phyloP scores from a whole-genome alignment of 129 eudicot species.

The Chrysanthemum lavandulifolium region DNA sequence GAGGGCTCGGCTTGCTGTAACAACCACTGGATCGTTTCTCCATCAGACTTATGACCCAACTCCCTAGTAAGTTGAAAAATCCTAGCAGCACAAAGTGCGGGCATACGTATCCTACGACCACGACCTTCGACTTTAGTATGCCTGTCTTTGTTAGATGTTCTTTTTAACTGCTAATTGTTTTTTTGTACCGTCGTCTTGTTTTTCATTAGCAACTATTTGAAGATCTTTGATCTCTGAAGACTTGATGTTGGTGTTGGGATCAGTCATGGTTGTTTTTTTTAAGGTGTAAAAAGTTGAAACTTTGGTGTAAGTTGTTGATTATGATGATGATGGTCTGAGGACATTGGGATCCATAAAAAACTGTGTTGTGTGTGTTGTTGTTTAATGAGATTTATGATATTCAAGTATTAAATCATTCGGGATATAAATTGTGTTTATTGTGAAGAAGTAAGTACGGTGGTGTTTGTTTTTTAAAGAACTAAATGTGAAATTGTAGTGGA shows the following conservation, averaged over 20 bases:
- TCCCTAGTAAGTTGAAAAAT: slow-evolving; percentile 79
- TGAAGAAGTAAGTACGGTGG: no score
- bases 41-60: slow-evolving; percentile 87
- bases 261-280: slow-evolving; percentile 37
- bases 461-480: no score
- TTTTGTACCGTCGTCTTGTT: slow-evolving; percentile 30
- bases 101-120: slow-evolving; percentile 88
- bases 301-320: slow-evolving; percentile 21
- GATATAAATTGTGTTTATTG: no score
- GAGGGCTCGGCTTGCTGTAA: slow-evolving; percentile 87
- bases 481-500: no score
- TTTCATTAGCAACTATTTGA: slow-evolving; percentile 46
- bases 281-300: slow-evolving; percentile 34
- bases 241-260: slow-evolving; percentile 24
- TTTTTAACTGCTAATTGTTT: slow-evolving; percentile 59
- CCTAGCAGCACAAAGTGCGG: slow-evolving; percentile 89
- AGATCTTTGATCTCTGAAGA: slow-evolving; percentile 49
- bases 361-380: slow-evolving; percentile 28
- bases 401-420: no score
- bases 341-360: slow-evolving; percentile 64
- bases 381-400: no score
- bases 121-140: slow-evolving; percentile 93
- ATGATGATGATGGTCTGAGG: slow-evolving; percentile 38
- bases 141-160: slow-evolving; percentile 78
- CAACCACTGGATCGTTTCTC: slow-evolving; percentile 89